Base-by-base conservation (phyloP, 1,139 yeast genomes). In the Casaregolazyma lundiana region DNA sequence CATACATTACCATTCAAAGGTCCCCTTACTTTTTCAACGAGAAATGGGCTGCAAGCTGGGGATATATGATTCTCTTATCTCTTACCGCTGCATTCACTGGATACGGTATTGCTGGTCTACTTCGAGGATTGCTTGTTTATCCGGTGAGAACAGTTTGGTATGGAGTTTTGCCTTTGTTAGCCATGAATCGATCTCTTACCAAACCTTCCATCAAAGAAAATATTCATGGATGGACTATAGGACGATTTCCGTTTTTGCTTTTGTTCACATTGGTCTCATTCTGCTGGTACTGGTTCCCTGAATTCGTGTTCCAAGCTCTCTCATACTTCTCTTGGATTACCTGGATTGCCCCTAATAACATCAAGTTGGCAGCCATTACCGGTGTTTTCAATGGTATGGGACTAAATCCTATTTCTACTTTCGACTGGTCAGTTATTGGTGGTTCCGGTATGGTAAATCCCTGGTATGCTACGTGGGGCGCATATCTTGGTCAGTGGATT, bases 301-400 rank as follows among this genome's bases (percentile, higher is more conserved):
- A 69, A 47, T 77, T 71, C 51, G 52, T 78, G 2, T 75, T 77
- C 58, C 61, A 63, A 39, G 80, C 79, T 1, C 60, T 78, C 6
- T 70, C 77, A 0, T 63, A 66, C n/a, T 80, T 80, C 67, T 76
- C 75, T 57, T 80, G 84, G 84, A 71, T 75, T 60, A 74, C 80
- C 6, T 80, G 85, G 85, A 77, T 79, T 45, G 65, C 71, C 5
- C 84, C 84, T 22, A 55, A 71, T 35, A 80, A 78, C 58, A 68
- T 75, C 52, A 72, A 73, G 49, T 61, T 81, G 41, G 82, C 81
- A 6, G 66, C 69, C n/a, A 66, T 81, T 35, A 76, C 81, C 3
- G 86, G 86, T 8, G 68, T 76, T 22, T 54, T 68, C 21, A 67
- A 78, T n/a, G 86, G 86, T 15, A 60, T 80, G 17, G 84, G 84